Evolutionary conservation across 2,329 filamentous ascomycete genomes (phyloP), one percentile per base, ranked within the genome.

Genomic region (Elsinoe fawcettii): DNA sequence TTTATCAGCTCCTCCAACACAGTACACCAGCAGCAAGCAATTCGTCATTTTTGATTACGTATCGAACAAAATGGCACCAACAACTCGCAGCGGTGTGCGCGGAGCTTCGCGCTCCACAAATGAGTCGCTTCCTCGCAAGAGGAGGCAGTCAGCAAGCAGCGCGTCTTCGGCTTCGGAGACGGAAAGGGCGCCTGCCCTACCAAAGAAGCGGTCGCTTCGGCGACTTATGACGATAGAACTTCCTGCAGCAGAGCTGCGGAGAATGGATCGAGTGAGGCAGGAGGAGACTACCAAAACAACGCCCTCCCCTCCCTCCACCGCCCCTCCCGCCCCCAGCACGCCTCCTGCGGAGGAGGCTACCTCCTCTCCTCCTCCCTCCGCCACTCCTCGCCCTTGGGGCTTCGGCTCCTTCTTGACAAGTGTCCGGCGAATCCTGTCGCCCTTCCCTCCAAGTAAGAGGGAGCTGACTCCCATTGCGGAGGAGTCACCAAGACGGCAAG

Each of bases 211-310:
- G 49, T 53, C 49, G 49, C 54, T 56, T 56, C 54, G 54, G 25
- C 54, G 54, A 36, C 43, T 47, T 34, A 34, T 56, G 18, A 56
- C 54, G 11, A 56, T 56, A 41, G 54, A 56, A 32, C 25, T 56
- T 25, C 54, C 54, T 6, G 49, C 49, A 25, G 49, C 49, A 9
- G 30, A 53, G 49, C 49, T 53, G 25, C 25, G 30, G 32, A 30
- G 25, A 18, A 51, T 32, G 25, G 27, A 51, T 16, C 46, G n/a
- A 51, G 39, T 23, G 37, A 43, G 30, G 54, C 54, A 56, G 41
- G 41, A 32, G 43, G 54, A 56, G 39, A 37, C 54, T 46, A 27
- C 54, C 39, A 49, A 37, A 56, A 32, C 39, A 47, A 37, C 54
- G 32, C 37, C 30, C 14, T 22, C 39, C 12, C 37, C 16, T 12